Evolutionary conservation across 1,284 basidiomycete genomes (phyloP).

Genomic region (Sphaerobolus stellatus): DNA sequence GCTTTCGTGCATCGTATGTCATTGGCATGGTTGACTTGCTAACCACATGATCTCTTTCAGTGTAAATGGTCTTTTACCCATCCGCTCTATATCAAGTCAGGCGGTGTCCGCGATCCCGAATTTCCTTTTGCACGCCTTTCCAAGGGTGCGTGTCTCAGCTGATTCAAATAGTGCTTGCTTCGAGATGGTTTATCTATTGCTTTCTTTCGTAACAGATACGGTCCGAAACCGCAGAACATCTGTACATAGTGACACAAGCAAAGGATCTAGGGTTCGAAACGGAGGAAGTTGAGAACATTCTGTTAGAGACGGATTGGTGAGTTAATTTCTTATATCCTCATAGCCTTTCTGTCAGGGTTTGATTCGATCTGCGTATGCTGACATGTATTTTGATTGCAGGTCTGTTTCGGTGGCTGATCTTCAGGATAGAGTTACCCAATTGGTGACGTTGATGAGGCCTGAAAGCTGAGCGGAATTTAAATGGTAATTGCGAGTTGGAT

Average conservation of each 20-base stretch:
- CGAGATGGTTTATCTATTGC: constrained; percentile 5
- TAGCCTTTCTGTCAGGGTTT: no score
- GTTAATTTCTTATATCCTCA: constrained; percentile 22
- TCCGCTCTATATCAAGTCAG: constrained; percentile 45
- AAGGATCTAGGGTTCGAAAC: constrained; percentile 63
- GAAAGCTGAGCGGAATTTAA: no score
- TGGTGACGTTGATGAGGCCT: no score
- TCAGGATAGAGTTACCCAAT: no score
- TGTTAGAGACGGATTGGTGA: constrained; percentile 84
- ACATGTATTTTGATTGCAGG: no score
- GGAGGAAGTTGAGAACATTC: constrained; percentile 70
- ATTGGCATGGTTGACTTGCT: constrained; percentile 15
- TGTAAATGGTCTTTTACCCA: constrained; percentile 58
- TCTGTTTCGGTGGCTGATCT: no score
- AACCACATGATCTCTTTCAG: constrained; percentile 35
- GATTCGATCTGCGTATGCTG: no score
- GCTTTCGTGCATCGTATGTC: constrained; percentile 15
- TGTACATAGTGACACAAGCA: constrained; percentile 74
- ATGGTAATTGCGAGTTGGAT: no score
- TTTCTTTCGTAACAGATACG: constrained; percentile 55
- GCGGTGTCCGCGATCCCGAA: constrained; percentile 49
- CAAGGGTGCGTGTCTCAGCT: constrained; percentile 59
- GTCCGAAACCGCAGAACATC: constrained; percentile 73
- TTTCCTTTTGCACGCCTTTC: constrained; percentile 77
- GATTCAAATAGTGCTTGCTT: no score